Evolutionary conservation across 257 asterid genomes (phyloP).

Genomic region (Nicotiana tabacum): DNA sequence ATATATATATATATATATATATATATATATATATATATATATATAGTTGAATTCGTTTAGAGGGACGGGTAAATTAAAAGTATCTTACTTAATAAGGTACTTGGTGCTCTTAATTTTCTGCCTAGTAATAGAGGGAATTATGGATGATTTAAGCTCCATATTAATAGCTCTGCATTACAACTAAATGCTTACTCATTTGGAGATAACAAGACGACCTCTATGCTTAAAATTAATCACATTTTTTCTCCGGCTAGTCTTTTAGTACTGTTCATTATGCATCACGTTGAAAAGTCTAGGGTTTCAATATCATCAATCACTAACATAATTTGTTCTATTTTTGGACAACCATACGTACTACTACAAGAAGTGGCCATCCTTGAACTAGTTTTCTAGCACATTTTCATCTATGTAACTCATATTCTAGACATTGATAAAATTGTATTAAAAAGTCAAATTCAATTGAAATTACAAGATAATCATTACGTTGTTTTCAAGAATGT

Average conservation of each 20-base stretch:
- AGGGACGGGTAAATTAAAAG: neutral
- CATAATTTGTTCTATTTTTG: neutral
- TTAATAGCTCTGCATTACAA: slow-evolving; percentile 8
- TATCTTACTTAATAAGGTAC: neutral
- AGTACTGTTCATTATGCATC: neutral
- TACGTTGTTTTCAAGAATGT: too few relatives aligned
- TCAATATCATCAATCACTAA: neutral
- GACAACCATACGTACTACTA: neutral
- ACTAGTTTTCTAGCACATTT: too few relatives aligned
- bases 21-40: too few relatives aligned
- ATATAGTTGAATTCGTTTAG: too few relatives aligned
- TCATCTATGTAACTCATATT: too few relatives aligned
- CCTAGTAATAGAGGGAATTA: slow-evolving; percentile 13
- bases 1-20: too few relatives aligned
- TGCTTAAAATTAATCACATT: neutral
- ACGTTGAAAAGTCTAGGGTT: neutral
- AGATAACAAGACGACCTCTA: neutral
- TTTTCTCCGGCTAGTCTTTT: neutral
- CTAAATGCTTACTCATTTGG: slow-evolving; percentile 1
- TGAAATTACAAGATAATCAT: too few relatives aligned
- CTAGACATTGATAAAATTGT: too few relatives aligned
- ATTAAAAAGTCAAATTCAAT: too few relatives aligned
- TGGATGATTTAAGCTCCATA: slow-evolving; percentile 17
- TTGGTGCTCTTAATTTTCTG: neutral
- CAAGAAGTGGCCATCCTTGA: neutral